Conservation (phyloP, 768 basidiomycete genomes). For the Mycena vulgaris region DNA sequence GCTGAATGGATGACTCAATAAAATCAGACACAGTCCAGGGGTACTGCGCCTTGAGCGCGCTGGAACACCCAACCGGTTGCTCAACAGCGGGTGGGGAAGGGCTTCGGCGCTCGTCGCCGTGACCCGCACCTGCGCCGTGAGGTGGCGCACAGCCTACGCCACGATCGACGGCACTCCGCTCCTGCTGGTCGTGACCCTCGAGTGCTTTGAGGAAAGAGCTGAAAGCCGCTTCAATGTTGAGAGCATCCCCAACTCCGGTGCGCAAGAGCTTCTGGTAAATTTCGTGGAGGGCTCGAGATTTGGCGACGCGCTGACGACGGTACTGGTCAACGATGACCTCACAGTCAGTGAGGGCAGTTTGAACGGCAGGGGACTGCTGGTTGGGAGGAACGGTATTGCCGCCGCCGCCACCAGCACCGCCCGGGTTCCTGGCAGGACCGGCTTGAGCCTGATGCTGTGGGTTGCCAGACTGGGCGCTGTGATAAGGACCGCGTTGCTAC, state of each 20-base stretch:
- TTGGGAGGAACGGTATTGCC: background rate
- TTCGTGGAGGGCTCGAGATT: background rate
- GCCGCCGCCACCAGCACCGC: background rate
- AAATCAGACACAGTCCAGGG: background rate
- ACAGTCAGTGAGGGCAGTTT: background rate
- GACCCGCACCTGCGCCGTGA: background rate
- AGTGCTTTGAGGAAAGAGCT: conserved; percentile 7
- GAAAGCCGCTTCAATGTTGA: conserved; percentile 2
- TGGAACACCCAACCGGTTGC: background rate
- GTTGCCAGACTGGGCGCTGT: no score
- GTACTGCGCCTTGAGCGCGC: background rate
- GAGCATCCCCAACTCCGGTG: background rate
- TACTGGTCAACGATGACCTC: background rate
- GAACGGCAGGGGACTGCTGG: background rate
- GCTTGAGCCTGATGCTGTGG: no score
- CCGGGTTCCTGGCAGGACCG: background rate
- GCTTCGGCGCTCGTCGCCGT: background rate
- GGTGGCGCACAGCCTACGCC: background rate
- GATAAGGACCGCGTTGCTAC: no score
- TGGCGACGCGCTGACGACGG: background rate
- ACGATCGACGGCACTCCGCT: background rate
- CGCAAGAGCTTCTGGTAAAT: conserved; percentile 2
- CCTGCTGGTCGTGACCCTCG: conserved; percentile 6
- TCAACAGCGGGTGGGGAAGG: background rate
- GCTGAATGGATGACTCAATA: background rate